A percentile compares a stretch with the other conserved stretches of the same genome.
Conservation (phyloP, 306 rosid genomes). For the Biancaea sappan region DNA sequence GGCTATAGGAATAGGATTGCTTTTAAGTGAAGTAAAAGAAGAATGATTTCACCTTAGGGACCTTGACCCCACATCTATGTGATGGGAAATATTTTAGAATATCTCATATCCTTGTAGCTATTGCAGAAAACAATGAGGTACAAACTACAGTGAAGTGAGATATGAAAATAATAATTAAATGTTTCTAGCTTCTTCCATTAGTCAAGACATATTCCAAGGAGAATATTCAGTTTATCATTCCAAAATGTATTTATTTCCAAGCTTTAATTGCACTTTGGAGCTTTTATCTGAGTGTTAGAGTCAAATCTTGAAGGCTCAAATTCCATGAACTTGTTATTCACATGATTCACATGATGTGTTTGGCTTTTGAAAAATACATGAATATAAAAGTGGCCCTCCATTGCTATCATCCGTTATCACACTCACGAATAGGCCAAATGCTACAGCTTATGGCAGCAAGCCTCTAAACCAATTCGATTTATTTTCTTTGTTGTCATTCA, state of each 20-base stretch:
- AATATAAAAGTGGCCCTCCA: background rate
- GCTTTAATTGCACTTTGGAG: background rate
- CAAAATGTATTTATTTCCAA: background rate
- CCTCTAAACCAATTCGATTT: background rate
- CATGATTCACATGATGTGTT: background rate
- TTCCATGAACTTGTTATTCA: background rate
- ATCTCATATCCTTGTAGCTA: background rate
- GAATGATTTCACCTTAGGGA: background rate
- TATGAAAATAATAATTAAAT: background rate
- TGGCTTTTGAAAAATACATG: background rate
- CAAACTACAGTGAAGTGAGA: background rate
- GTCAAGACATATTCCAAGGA: background rate
- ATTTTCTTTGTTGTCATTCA: background rate
- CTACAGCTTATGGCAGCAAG: constrained; percentile 20
- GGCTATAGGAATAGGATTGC: too few relatives aligned
- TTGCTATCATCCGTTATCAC: background rate
- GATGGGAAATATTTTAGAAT: background rate
- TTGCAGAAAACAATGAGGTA: background rate
- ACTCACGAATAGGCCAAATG: too few relatives aligned
- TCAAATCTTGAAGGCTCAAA: background rate
- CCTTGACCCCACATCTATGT: background rate
- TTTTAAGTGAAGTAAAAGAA: too few relatives aligned
- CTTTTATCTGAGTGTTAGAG: too few relatives aligned
- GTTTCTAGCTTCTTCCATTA: background rate
- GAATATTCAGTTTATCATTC: background rate